Conservation (phyloP, 192 early-diverging fungal genomes). For the Chytriomyces sp. region DNA sequence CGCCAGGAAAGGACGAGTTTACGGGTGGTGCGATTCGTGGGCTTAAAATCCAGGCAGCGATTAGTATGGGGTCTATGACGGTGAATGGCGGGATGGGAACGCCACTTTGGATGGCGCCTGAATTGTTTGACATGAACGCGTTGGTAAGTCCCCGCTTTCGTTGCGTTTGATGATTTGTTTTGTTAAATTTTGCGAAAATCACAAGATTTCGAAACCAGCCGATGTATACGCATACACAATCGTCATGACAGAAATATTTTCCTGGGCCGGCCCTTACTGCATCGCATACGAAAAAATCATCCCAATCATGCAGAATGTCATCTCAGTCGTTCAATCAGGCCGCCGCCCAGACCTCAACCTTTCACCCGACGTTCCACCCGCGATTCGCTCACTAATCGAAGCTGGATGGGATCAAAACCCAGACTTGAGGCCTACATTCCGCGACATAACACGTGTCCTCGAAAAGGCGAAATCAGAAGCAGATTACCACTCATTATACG, state of each 20-base stretch:
- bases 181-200: too few species aligned
- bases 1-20: constrained; percentile 1
- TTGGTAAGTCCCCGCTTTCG: constrained; percentile 8
- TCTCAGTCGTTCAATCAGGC: constrained; percentile 29
- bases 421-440: constrained; percentile 27
- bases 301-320: constrained; percentile 36
- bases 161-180: not conserved
- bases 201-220: constrained; percentile 34
- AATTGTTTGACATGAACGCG: constrained; percentile 35
- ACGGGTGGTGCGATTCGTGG: constrained; percentile 34
- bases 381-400: constrained; percentile 34
- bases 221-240: constrained; percentile 33
- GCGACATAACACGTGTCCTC: constrained; percentile 28
- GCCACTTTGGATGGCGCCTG: constrained; percentile 32
- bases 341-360: constrained; percentile 27
- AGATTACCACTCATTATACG: constrained; percentile 23
- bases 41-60: constrained; percentile 31
- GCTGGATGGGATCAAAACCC: constrained; percentile 36
- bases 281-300: constrained; percentile 28
- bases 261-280: constrained; percentile 33
- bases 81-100: constrained; percentile 35
- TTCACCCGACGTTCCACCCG: constrained; percentile 18
- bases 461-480: constrained; percentile 33
- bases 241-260: constrained; percentile 37
- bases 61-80: constrained; percentile 34